Percentiles rank a stretch among this genome's conserved stretches.
Conservation (phyloP, 352 stramenopile genomes). For the Pythium phragmiticola region DNA sequence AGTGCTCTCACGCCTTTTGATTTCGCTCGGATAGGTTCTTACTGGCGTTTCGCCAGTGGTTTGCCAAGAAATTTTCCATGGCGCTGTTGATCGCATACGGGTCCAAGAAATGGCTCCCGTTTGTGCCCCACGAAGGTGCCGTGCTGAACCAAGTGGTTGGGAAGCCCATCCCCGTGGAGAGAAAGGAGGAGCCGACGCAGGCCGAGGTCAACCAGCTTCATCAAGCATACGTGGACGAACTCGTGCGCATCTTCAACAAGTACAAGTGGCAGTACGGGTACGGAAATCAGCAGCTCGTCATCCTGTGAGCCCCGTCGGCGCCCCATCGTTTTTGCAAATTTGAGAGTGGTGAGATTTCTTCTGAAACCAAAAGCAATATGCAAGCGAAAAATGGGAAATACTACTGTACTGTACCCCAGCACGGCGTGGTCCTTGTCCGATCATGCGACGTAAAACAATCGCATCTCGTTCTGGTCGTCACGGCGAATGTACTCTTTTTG, state of each 20-base stretch:
- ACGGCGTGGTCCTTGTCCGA: not conserved
- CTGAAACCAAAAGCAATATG: not conserved
- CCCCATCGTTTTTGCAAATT: not conserved
- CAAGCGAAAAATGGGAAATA: not conserved
- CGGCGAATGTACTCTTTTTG: slow-evolving; percentile 82
- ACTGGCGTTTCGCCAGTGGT: slow-evolving; percentile 65
- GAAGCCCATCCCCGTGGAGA: slow-evolving; percentile 66
- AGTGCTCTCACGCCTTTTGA: not conserved
- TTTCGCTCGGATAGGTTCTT: slow-evolving; percentile 35
- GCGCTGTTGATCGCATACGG: slow-evolving; percentile 66
- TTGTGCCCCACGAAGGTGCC: slow-evolving; percentile 55
- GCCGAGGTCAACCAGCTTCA: slow-evolving; percentile 74
- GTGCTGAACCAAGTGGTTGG: slow-evolving; percentile 70
- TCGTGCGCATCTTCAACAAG: slow-evolving; percentile 79
- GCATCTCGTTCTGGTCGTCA: slow-evolving; percentile 55
- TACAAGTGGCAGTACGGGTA: slow-evolving; percentile 82
- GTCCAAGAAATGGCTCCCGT: slow-evolving; percentile 53
- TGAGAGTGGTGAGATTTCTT: not conserved
- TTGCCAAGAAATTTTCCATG: slow-evolving; percentile 64
- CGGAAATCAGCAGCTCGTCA: slow-evolving; percentile 46
- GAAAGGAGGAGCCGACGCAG: slow-evolving; percentile 50
- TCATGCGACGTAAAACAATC: slow-evolving; percentile 72
- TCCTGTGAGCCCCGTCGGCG: slow-evolving; percentile 36
- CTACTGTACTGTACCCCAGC: slow-evolving; percentile 1
- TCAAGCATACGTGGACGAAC: slow-evolving; percentile 59